Base-by-base conservation (phyloP, 2,329 filamentous ascomycete species). In the Cercospora sp. region DNA sequence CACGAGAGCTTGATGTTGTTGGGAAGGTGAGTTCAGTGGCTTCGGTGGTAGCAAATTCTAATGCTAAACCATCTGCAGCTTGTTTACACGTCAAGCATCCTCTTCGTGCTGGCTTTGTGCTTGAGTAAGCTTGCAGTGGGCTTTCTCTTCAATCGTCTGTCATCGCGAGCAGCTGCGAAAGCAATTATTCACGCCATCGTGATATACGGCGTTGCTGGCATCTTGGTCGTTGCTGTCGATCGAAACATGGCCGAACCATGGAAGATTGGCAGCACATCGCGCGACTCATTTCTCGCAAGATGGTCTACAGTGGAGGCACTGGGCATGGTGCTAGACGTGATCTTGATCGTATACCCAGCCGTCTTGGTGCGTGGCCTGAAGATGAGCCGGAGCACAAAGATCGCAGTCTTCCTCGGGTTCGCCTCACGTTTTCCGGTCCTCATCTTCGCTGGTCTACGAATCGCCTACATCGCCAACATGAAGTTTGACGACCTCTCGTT, bases 61-160 rank as follows among this genome's bases (percentile, higher is more conserved):
- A 23, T 33, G 20, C 42, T 63, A 18, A 63, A 26, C 20, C 7
- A 9, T 16, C 6, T 64, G 9, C 66, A 72, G 70, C 23, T 64
- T 18, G 20, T 73, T 16, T 73, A 71, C 40, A 68, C 69, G 3
- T 65, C 58, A 16, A 71, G 70, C 16, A 33, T 73, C 45, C 40
- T 73, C 12, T 70, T 65, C 31, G 28, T 72, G 4, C 5, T 64
- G 20, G 62, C 69, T n/a, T 40, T 71, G 1, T 73, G 63, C 45
- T 55, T 66, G 57, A 63, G 71, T 31, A 71, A 69, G 68, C 48
- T 71, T 16, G 69, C 71, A 23, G 57, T 73, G 16, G 48, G 63
- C 16, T 58, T 64, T 10, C 58, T 73, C 12, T 70, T 71, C 57
- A 40, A 31, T 18, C 71, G 71, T 7, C 66, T 73, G 9, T 65